phyloP scores from a whole-genome alignment of 257 asterid species.

The Scutellaria baicalensis region DNA sequence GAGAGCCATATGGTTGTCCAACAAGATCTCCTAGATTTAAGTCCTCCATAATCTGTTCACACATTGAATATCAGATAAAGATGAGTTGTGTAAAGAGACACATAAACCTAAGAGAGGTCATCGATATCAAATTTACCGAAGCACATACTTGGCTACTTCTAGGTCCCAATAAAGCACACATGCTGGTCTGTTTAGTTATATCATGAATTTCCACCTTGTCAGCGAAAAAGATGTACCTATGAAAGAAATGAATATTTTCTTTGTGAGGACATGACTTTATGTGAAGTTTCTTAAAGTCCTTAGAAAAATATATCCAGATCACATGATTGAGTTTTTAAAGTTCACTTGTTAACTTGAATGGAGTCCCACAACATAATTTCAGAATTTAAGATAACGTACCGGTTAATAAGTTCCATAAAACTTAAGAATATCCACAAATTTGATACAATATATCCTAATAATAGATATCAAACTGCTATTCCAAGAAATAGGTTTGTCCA shows the following conservation, averaged over 20 bases:
- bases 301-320: neutral
- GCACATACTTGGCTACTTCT: conserved; percentile 57
- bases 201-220: conserved; percentile 94
- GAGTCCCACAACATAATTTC: neutral
- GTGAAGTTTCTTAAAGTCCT: neutral
- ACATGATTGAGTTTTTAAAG: neutral
- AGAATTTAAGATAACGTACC: neutral
- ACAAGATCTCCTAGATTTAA: conserved; percentile 65
- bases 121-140: conserved; percentile 5
- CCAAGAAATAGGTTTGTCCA: neutral
- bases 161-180: conserved; percentile 79
- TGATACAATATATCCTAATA: neutral
- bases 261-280: neutral
- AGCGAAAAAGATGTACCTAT: conserved; percentile 85
- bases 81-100: conserved; percentile 13
- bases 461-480: neutral
- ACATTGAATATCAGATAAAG: conserved; percentile 19
- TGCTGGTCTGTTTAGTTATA: conserved; percentile 67
- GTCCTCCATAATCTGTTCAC: conserved; percentile 68
- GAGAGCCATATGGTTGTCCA: conserved; percentile 87
- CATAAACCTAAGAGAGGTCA: conserved; percentile 7
- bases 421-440: neutral
- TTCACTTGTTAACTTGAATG: neutral
- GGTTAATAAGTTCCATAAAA: neutral
- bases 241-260: conserved; percentile 7